A percentile compares a stretch with the other conserved stretches of the same genome.
Evolutionary conservation across 768 basidiomycete species (phyloP).

Genomic region (Rhizopogon roseolus): DNA sequence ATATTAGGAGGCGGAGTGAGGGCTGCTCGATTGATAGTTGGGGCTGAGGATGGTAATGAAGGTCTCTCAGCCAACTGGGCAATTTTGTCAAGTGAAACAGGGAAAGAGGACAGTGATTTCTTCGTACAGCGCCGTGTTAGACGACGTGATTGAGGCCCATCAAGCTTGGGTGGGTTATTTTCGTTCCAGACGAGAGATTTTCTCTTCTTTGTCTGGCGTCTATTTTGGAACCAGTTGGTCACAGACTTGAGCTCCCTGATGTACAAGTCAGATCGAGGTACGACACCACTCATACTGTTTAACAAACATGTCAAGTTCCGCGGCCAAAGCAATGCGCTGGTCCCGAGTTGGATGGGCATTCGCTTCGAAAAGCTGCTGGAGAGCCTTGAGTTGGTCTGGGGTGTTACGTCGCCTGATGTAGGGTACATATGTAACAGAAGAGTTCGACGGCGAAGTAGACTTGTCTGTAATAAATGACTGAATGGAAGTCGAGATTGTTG

Average conservation of each 20-base stretch:
- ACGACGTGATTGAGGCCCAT: constrained; percentile 3
- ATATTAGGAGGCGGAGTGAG: constrained; percentile 21
- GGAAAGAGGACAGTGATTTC: constrained; percentile 8
- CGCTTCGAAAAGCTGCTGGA: constrained; percentile 29
- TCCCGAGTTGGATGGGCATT: constrained; percentile 37
- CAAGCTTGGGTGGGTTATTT: constrained; percentile 13
- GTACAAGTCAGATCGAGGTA: constrained; percentile 5
- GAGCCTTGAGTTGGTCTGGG: constrained; percentile 28
- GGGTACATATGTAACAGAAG: constrained; percentile 14
- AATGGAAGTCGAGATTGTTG: constrained; percentile 1
- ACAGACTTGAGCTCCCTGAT: constrained; percentile 62
- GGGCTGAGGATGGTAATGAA: constrained; percentile 8
- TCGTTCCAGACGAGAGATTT: constrained; percentile 18
- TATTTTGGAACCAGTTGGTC: constrained; percentile 83
- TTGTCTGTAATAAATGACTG: background rate
- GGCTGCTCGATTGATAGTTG: constrained; percentile 7
- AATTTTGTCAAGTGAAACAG: constrained; percentile 26
- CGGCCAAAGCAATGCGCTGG: constrained; percentile 36
- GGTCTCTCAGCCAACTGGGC: constrained; percentile 26
- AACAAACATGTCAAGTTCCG: constrained; percentile 33
- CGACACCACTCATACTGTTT: background rate
- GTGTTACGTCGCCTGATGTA: constrained; percentile 27
- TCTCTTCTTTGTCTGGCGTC: constrained; percentile 47
- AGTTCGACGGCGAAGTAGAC: background rate
- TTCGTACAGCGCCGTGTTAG: constrained; percentile 1